These are phyloP conservation scores for Solanum arcanum DNA, from an alignment of 257 asterid species.

Conservation along the genomic window DNA sequence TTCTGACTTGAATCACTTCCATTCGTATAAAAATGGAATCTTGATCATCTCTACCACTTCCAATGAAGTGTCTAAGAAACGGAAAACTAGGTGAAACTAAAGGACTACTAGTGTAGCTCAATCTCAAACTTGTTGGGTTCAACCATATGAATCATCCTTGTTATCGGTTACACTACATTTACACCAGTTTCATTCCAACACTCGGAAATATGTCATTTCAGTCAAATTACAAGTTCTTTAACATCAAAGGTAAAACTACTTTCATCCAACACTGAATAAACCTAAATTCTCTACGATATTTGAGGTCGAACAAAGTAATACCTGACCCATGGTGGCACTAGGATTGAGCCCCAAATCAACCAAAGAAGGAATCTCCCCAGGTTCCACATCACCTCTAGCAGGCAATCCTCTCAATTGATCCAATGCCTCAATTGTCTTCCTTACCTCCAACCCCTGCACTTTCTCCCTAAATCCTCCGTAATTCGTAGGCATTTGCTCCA, in stretches of 20 bases:
- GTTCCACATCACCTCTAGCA: slow-evolving; percentile 69
- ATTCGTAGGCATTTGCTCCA: slow-evolving; percentile 75
- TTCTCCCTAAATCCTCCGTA: slow-evolving; percentile 87
- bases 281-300: neutral
- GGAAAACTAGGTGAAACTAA: neutral
- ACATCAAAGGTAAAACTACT: neutral
- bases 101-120: neutral
- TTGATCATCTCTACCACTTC: neutral
- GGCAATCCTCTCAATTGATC: slow-evolving; percentile 82
- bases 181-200: neutral
- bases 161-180: neutral
- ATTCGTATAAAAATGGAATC: neutral
- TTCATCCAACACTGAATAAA: neutral
- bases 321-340: slow-evolving; percentile 50
- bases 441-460: slow-evolving; percentile 61
- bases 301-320: neutral
- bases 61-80: neutral
- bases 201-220: neutral
- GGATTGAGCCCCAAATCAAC: slow-evolving; percentile 87
- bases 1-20: neutral
- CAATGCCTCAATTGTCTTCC: slow-evolving; percentile 74
- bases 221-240: neutral
- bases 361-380: slow-evolving; percentile 86
- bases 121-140: neutral
- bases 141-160: neutral